Conservation (phyloP, 441 rosid species). For the Adansonia grandidieri region DNA sequence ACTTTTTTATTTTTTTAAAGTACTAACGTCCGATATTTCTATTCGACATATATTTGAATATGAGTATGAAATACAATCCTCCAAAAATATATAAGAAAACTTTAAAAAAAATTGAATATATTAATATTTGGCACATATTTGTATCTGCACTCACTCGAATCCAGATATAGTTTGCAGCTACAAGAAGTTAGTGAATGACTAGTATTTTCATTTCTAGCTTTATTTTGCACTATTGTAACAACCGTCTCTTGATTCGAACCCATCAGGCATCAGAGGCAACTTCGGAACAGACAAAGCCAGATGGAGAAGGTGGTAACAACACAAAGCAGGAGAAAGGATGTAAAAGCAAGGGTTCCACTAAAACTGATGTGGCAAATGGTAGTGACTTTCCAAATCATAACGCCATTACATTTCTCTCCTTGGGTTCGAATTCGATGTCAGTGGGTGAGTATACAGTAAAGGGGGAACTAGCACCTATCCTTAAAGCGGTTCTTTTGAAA, state of each 20-base stretch:
- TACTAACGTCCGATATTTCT: too few relatives aligned
- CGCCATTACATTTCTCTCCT: neutral
- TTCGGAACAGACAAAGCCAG: neutral
- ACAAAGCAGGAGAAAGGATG: neutral
- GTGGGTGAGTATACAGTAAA: slow-evolving; percentile 28
- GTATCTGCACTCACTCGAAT: too few relatives aligned
- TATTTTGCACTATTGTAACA: neutral
- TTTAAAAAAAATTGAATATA: too few relatives aligned
- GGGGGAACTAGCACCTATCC: slow-evolving; percentile 28
- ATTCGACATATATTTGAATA: too few relatives aligned
- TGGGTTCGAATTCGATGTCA: slow-evolving; percentile 7
- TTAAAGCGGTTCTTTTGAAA: slow-evolving; percentile 29
- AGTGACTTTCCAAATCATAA: neutral
- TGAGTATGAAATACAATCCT: too few relatives aligned
- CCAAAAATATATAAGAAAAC: too few relatives aligned
- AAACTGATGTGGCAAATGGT: neutral
- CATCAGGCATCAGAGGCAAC: slow-evolving; percentile 24
- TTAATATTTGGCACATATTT: too few relatives aligned
- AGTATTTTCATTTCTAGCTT: neutral
- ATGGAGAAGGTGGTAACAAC: neutral
- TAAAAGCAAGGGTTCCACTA: slow-evolving; percentile 4
- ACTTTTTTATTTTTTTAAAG: too few relatives aligned
- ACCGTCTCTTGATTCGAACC: neutral
- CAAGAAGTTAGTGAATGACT: neutral
- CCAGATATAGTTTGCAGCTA: neutral